A percentile compares a stretch with the other conserved stretches of the same genome.
Evolutionary conservation across 148 eudicot genomes (phyloP).

Genomic region (Fagopyrum homotropicum): DNA sequence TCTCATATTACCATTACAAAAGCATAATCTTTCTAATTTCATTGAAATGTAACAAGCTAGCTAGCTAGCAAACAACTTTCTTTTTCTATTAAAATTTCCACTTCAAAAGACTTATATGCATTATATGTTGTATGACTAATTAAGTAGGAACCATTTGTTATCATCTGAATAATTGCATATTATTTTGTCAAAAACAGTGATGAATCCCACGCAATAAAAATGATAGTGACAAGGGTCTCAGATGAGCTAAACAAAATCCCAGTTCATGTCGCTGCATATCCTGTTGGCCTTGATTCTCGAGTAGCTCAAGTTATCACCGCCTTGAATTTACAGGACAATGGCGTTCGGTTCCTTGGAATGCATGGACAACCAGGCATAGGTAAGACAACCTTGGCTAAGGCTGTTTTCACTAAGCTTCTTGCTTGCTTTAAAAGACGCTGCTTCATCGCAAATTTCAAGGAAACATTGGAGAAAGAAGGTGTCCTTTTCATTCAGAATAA

Average conservation of each 20-base stretch:
- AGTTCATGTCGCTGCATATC: conserved; percentile 27
- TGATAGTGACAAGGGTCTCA: conserved; percentile 35
- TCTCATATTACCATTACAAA: no score
- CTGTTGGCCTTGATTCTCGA: conserved; percentile 45
- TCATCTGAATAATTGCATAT: no score
- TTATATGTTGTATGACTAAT: no score
- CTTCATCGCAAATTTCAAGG: conserved; percentile 41
- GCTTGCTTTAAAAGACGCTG: conserved; percentile 30
- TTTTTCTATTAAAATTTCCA: no score
- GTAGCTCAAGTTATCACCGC: conserved; percentile 23
- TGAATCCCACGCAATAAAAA: conserved; percentile 26
- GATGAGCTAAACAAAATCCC: conserved; percentile 41
- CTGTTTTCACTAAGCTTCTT: conserved; percentile 44
- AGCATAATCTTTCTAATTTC: no score
- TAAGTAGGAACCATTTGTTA: no score
- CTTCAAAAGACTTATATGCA: no score
- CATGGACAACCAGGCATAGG: conserved; percentile 63
- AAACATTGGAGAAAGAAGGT: conserved; percentile 19
- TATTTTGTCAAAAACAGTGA: conserved; percentile 17
- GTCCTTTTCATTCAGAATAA: conserved; percentile 21
- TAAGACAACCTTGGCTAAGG: conserved; percentile 64
- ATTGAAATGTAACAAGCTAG: no score
- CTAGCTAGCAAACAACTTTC: no score
- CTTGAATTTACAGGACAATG: conserved; percentile 22
- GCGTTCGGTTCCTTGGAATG: conserved; percentile 32